These are phyloP conservation scores for Cinchona pubescens DNA, from an alignment of 257 asterid genomes.

Conservation along the genomic window DNA sequence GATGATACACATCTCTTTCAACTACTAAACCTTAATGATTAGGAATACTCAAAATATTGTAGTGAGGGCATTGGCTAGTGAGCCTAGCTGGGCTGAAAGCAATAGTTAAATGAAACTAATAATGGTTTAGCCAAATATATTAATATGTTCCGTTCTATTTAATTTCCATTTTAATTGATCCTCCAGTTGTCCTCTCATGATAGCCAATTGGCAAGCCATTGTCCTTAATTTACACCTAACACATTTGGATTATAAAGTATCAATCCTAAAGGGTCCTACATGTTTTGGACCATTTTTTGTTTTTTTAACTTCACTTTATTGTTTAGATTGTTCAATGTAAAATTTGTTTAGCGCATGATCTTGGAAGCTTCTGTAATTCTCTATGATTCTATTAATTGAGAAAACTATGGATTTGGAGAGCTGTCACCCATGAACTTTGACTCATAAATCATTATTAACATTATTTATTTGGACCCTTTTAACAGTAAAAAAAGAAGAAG, in stretches of 20 bases:
- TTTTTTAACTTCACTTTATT: background rate
- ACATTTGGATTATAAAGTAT: background rate
- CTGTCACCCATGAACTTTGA: constrained; percentile 18
- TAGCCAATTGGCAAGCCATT: constrained; percentile 13
- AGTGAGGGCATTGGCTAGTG: background rate
- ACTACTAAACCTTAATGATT: background rate
- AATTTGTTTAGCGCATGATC: background rate
- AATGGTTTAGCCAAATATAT: constrained; percentile 3
- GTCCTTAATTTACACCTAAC: constrained; percentile 20
- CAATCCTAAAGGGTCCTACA: constrained; percentile 9
- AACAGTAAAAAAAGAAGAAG: background rate
- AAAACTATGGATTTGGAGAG: constrained; percentile 4
- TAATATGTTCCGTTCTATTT: background rate
- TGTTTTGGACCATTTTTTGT: background rate
- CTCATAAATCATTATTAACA: background rate
- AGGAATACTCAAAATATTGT: background rate
- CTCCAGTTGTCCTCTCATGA: constrained; percentile 29
- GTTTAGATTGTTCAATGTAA: background rate
- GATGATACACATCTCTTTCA: background rate
- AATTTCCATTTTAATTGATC: constrained; percentile 3
- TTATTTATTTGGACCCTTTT: constrained; percentile 1
- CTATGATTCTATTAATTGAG: background rate
- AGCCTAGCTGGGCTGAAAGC: background rate
- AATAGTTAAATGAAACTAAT: constrained; percentile 3
- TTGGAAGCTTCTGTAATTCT: constrained; percentile 16